Evolutionary conservation across 208 protist genomes (phyloP), one percentile per base, ranked within the genome.

Genomic region (Herpetomonas tarakana): DNA sequence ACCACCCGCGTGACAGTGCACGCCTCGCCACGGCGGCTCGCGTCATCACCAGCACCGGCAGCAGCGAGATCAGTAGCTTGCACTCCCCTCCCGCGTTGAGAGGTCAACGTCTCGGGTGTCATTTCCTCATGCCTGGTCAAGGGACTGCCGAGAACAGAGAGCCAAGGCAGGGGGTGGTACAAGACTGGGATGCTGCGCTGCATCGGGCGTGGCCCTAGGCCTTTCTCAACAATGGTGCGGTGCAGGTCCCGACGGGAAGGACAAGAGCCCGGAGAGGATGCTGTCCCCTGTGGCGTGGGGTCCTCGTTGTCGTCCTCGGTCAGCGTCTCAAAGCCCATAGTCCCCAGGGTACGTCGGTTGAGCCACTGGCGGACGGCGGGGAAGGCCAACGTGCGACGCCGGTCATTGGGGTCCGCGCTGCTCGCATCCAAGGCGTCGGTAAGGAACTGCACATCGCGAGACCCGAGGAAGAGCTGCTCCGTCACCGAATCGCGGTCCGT

Each of bases 71-170:
- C n/a, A n/a, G n/a, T n/a, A n/a, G n/a, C n/a, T n/a, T n/a, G n/a
- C n/a, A n/a, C n/a, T n/a, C n/a, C n/a, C n/a, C n/a, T n/a, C n/a
- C n/a, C 35, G 9, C 6, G 6, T 41, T 41, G 6, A 41, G 6
- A 18, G 35, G 14, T 41, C 22, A 68, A 39, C 1, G 68, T 31
- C 1, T 68, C 60, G 0, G 62, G n/a, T 25, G 62, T 60, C 25
- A 68, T 53, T 50, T 87, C 77, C 9, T 76, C 63, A 3, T 55
- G 73, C 30, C 49, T 58, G 30, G 81, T 30, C 31, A 87, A 51
- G n/a, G 74, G 83, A 1, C 49, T 24, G 0, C 68, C 76, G n/a
- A 87, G 51, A 18, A 91, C 60, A 19, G 68, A 50, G 3, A 91
- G 46, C 51, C 64, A 61, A 1, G 72, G 68, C 14, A 80, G 45